Evolutionary conservation across 208 protist species (phyloP).

Genomic region (Trypanosoma cruzi): DNA sequence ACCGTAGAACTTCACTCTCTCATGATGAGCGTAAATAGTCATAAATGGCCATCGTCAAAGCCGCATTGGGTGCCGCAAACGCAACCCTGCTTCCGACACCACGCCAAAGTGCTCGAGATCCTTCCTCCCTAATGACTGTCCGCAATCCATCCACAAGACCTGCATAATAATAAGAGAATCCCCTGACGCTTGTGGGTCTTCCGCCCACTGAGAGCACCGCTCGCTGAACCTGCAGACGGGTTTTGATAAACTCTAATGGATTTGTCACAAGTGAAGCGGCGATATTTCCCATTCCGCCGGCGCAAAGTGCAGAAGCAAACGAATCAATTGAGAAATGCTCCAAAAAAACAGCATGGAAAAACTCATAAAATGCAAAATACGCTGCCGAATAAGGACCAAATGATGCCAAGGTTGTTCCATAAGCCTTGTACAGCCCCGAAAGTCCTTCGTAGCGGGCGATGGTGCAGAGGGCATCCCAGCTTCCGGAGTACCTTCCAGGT

Average conservation of each 20-base stretch:
- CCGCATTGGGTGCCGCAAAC: constrained; percentile 79
- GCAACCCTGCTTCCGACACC: constrained; percentile 60
- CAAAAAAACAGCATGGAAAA: constrained; percentile 38
- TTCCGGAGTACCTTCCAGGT: constrained; percentile 58
- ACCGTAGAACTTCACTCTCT: not conserved
- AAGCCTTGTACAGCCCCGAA: constrained; percentile 83
- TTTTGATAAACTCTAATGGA: constrained; percentile 91
- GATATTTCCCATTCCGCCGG: constrained; percentile 60
- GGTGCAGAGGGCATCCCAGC: constrained; percentile 63
- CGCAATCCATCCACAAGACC: constrained; percentile 58
- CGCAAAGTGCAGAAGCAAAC: constrained; percentile 46
- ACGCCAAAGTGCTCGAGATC: constrained; percentile 59
- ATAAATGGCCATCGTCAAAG: constrained; percentile 84
- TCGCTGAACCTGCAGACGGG: constrained; percentile 88
- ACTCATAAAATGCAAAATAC: constrained; percentile 90
- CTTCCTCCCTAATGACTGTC: constrained; percentile 49
- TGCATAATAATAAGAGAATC: constrained; percentile 67
- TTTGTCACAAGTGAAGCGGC: constrained; percentile 80
- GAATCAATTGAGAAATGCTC: constrained; percentile 15
- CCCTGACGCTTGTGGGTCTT: constrained; percentile 6
- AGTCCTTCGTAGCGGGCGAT: constrained; percentile 64
- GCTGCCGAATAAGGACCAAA: constrained; percentile 91
- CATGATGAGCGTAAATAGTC: constrained; percentile 36
- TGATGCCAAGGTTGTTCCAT: constrained; percentile 79
- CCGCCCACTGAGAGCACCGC: constrained; percentile 38